Evolutionary conservation across 495 filamentous ascomycete species (phyloP), one percentile per base, ranked within the genome.

Genomic region (Neohortaea acidophila): DNA sequence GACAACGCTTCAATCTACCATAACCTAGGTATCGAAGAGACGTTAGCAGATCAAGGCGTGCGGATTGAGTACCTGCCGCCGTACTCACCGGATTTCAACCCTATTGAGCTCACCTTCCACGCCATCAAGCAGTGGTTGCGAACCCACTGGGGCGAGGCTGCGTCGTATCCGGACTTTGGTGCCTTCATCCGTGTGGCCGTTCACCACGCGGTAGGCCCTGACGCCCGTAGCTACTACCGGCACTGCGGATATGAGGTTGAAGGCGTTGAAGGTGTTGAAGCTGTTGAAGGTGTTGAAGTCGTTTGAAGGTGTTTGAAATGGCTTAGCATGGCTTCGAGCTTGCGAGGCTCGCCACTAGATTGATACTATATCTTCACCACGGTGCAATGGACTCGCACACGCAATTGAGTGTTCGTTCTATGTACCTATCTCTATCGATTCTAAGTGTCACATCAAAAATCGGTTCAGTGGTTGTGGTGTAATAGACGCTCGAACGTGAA

Each of bases 11-110:
- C 4, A 10, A 39, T 39, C 4, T 27, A 39, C 19, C 25, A 39
- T 13, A 39, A 18, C 8, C 21, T 26, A 19, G 36, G 21, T 21
- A 29, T 23, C 10, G 6, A 36, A 22, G 17, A 7, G 10, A 19
- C n/a, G 33, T 11, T 26, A 23, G 21, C 35, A 24, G 10, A 24
- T 5, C 3, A 8, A 19, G 21, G 36, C 25, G 25, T 39, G 2
- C 25, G 25, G 13, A 39, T 39, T 17, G 36, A 39, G 20, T 39
- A 39, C 28, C 17, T 39, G 3, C 36, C 36, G 20, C 36, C 25
- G 8, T 27, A 39, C n/a, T 39, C 36, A 12, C 36, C 36, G 4
- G 25, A 39, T n/a, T 39, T 39, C 24, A 39, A 39, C 19, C 36
- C 36, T 25, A 27, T 39, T 14, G 25, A 39, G 25, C 25, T 26